Conservation (phyloP, 2,329 filamentous ascomycete species). For the Chrysoporthe puriensis region DNA sequence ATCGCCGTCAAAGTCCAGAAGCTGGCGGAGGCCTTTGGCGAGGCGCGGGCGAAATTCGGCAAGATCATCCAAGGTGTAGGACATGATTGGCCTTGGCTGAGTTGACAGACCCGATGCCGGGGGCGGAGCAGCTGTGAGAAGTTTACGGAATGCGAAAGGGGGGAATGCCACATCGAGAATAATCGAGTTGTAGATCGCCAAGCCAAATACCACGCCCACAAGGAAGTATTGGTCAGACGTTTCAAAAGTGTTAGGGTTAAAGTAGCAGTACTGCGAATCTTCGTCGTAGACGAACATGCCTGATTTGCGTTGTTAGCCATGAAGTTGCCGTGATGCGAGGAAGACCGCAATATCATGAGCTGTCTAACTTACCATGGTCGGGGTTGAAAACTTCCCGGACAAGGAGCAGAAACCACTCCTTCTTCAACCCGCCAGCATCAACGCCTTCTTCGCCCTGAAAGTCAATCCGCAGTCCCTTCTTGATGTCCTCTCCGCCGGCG, state of each 20-base stretch:
- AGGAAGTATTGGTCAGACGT: slow-evolving; percentile 91
- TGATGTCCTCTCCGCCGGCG: slow-evolving; percentile 80
- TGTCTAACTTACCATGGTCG: slow-evolving; percentile 69
- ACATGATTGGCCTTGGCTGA: slow-evolving; percentile 65
- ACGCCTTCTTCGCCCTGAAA: slow-evolving; percentile 90
- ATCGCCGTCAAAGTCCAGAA: slow-evolving; percentile 83
- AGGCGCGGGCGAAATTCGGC: slow-evolving; percentile 79
- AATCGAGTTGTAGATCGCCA: slow-evolving; percentile 94
- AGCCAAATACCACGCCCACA: slow-evolving; percentile 82
- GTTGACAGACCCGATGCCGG: slow-evolving; percentile 57
- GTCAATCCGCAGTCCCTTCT: slow-evolving; percentile 84
- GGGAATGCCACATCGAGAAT: slow-evolving; percentile 88
- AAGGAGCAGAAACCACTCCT: slow-evolving; percentile 92
- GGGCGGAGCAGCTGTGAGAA: slow-evolving; percentile 75
- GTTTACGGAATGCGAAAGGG: slow-evolving; percentile 86
- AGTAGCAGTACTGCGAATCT: slow-evolving; percentile 89
- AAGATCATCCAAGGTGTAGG: slow-evolving; percentile 78
- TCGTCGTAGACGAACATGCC: slow-evolving; percentile 94
- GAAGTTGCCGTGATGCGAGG: background rate
- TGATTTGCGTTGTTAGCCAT: slow-evolving; percentile 39
- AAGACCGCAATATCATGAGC: background rate
- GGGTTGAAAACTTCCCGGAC: slow-evolving; percentile 90
- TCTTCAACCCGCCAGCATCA: slow-evolving; percentile 85
- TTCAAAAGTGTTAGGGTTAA: slow-evolving; percentile 88
- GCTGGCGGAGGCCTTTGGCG: slow-evolving; percentile 72